Evolutionary conservation across 495 filamentous ascomycete species (phyloP).

Genomic region (Lophium mytilinum): DNA sequence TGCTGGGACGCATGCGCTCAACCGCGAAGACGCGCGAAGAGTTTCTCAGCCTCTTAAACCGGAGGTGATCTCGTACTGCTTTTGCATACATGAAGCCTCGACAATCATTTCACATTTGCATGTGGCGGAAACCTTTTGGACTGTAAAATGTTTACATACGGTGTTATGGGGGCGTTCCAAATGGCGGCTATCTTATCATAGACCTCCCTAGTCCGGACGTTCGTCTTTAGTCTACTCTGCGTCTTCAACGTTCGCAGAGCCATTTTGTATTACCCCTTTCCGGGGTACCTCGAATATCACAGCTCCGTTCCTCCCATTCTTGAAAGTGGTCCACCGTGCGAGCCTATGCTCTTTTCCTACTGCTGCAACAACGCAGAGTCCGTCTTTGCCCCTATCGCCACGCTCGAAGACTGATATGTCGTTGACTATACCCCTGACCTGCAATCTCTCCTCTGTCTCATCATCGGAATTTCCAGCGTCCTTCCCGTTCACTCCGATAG

Average conservation of each 20-base stretch:
- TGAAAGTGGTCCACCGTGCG: slow-evolving; percentile 53
- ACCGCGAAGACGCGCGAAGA: slow-evolving; percentile 92
- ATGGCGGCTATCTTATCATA: too few species aligned
- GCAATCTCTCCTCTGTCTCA: slow-evolving; percentile 22
- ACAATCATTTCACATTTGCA: too few species aligned
- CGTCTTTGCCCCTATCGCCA: slow-evolving; percentile 59
- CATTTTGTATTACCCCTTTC: neutral
- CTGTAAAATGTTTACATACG: too few species aligned
- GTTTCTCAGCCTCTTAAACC: slow-evolving; percentile 76
- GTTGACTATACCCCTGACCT: slow-evolving; percentile 71
- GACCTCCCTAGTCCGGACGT: too few species aligned
- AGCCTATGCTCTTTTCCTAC: slow-evolving; percentile 79
- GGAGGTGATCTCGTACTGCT: slow-evolving; percentile 22
- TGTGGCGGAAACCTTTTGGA: too few species aligned
- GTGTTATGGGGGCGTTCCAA: too few species aligned
- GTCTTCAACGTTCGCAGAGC: neutral
- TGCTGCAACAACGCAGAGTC: slow-evolving; percentile 71
- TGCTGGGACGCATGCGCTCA: slow-evolving; percentile 86
- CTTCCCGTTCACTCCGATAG: neutral
- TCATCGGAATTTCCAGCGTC: neutral
- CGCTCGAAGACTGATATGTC: slow-evolving; percentile 76
- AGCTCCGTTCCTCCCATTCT: neutral
- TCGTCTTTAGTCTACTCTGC: neutral
- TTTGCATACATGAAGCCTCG: too few species aligned
- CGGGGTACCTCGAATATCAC: neutral